Conservation (phyloP, 225 moss, liverwort and hornwort genomes). For the Asterella californica region DNA sequence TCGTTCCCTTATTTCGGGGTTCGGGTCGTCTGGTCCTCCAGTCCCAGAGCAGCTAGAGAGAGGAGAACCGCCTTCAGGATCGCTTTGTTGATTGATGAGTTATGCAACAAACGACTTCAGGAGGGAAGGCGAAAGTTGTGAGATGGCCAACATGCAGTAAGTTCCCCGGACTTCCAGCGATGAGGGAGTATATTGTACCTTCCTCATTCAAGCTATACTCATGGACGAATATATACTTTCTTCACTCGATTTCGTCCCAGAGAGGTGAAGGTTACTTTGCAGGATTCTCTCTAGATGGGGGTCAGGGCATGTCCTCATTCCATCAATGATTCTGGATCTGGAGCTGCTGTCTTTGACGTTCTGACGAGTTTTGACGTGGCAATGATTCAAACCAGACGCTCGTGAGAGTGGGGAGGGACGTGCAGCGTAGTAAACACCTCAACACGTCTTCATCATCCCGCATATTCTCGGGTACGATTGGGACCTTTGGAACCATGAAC, state of each 20-base stretch:
- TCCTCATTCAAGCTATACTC: too few species aligned
- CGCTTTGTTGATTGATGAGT: neutral
- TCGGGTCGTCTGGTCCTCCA: too few species aligned
- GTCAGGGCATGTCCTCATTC: neutral
- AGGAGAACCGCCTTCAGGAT: too few species aligned
- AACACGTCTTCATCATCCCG: neutral
- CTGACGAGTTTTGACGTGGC: neutral
- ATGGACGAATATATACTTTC: too few species aligned
- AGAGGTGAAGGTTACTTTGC: neutral
- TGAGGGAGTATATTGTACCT: too few species aligned
- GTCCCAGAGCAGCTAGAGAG: too few species aligned
- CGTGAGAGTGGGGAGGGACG: neutral
- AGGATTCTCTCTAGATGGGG: neutral
- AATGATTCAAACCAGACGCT: neutral
- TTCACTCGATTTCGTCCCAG: too few species aligned
- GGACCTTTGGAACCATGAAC: neutral
- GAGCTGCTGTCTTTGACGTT: slow-evolving; percentile 13
- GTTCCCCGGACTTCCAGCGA: neutral
- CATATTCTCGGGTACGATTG: neutral
- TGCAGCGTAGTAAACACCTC: neutral
- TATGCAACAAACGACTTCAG: neutral
- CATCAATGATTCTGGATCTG: neutral
- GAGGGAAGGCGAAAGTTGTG: neutral
- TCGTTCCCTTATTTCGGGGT: too few species aligned
- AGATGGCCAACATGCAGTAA: neutral